Base-by-base conservation (phyloP, 306 rosid genomes). In the Amphicarpaea edgeworthii region DNA sequence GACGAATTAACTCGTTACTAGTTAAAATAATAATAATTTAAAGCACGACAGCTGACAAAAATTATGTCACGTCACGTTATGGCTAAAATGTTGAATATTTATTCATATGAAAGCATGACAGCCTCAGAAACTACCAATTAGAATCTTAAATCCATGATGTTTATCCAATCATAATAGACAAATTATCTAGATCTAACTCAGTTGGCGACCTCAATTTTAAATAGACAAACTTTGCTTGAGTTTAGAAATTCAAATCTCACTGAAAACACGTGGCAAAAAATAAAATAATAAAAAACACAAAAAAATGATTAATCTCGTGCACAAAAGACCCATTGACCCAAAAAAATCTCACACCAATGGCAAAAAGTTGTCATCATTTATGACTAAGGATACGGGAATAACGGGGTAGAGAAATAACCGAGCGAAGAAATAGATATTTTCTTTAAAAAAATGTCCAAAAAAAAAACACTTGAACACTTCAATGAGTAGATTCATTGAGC, bases 401-500 rank as follows among this genome's bases (percentile, higher is more conserved):
- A n/a, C n/a, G n/a, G 70, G 53, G 11, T 11, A 20, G 19, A 20
- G 12, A 65, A 0, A 21, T 49, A 21, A 41, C 12, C 12, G 20
- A 12, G 37, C 5, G 34, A 8, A 20, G 16, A 64, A 64, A 64
- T 17, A 38, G n/a, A 63, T 17, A n/a, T n/a, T n/a, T 32, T 38
- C 11, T 15, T 2, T 14, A 19, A 37, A 40, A 64, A 32, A 15
- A n/a, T 0, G 37, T 15, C 11, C 10, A 0, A 12, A 20, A 64
- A 2, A 12, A 40, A 40, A 20, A 9, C 8, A 40, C 17, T 16
- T 37, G 47, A 1, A 62, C 15, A 59, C 11, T 38, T 63, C 32
- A 38, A 64, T 72, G 55, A 41, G 54, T 57, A 26, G 19, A 73
- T 59, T 58, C 69, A 43, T 8, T 26, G 69, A 26, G 46, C 20